Evolutionary conservation across 495 filamentous ascomycete genomes (phyloP), one percentile per base, ranked within the genome.

Genomic region (Neurospora sp.): DNA sequence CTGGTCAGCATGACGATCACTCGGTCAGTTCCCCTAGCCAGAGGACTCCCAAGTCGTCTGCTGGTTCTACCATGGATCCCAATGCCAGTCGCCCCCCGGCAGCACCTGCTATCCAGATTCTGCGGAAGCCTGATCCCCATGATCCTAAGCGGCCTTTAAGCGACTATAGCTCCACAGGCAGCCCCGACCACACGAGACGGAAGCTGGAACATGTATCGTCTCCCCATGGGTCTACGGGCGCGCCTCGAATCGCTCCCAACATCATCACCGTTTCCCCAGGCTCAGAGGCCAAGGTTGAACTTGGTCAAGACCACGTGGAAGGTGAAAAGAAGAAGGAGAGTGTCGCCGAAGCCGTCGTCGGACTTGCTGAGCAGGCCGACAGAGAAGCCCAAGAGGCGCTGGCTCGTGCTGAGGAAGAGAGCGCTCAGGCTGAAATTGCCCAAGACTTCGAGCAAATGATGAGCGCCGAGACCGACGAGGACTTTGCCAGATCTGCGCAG

Each of bases 341-440:
- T 39, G 92, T 96, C 6, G 84, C 90, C 39, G 88, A 92, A 11
- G 92, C 93, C 17, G 85, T 94, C 38, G 88, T 83, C 42, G 90
- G 90, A 36, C 85, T 94, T 70, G 92, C 89, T 9, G 85, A 87
- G 73, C 84, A 90, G 78, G 90, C 91, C 69, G 88, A 92, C 71
- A 86, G 89, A 71, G 88, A 94, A 77, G 89, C 91, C 10, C 89
- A 90, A 71, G 88, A 90, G 71, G 89, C 89, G 71, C 81, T 93
- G 73, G 84, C 85, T 19, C 86, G 89, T 72, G 88, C 83, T n/a
- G 84, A 86, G 74, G 77, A 83, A 5, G 83, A 87, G 74, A 83
- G 87, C 72, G 83, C 80, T 66, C 82, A 86, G 69, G 80, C 82
- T 40, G 80, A 85, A 28, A 85, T 87, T 71, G 82, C 85, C 70